phyloP scores from a whole-genome alignment of 805 yeast genomes.

The Candida cerambycidarum region DNA sequence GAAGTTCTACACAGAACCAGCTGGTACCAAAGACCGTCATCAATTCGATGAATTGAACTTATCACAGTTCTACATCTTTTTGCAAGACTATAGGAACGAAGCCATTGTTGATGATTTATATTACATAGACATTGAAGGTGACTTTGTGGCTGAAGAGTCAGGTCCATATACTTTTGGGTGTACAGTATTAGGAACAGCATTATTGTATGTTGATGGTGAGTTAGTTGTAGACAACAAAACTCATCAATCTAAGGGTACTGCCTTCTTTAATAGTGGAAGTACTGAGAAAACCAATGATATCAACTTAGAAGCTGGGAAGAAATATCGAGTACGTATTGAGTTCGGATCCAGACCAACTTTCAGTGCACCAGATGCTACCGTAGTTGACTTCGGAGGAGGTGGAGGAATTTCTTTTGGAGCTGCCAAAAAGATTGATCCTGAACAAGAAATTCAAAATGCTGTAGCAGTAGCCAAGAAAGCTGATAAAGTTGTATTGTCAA shows the following conservation, averaged over 20 bases:
- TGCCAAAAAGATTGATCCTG: constrained; percentile 21
- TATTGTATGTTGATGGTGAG: constrained; percentile 50
- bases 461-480: constrained; percentile 24
- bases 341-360: constrained; percentile 41
- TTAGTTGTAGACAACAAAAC: constrained; percentile 57
- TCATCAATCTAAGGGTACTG: constrained; percentile 47
- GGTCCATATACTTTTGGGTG: constrained; percentile 54
- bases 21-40: constrained; percentile 12
- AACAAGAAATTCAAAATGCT: constrained; percentile 27
- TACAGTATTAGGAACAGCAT: constrained; percentile 54
- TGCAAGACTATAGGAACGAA: constrained; percentile 21
- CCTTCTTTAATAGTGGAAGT: constrained; percentile 51
- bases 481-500: constrained; percentile 29
- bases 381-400: constrained; percentile 19
- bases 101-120: constrained; percentile 25
- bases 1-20: constrained; percentile 22
- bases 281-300: constrained; percentile 45
- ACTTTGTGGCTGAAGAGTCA: constrained; percentile 44
- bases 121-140: constrained; percentile 46
- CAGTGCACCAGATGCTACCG: constrained; percentile 15
- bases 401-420: constrained; percentile 25
- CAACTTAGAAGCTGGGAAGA: constrained; percentile 41
- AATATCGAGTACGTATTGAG: constrained; percentile 46
- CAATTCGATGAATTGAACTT: constrained; percentile 23
- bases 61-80: constrained; percentile 19